Evolutionary conservation across 2,329 filamentous ascomycete species (phyloP), one percentile per base, ranked within the genome.

Genomic region (Talaromyces amestolkiae): DNA sequence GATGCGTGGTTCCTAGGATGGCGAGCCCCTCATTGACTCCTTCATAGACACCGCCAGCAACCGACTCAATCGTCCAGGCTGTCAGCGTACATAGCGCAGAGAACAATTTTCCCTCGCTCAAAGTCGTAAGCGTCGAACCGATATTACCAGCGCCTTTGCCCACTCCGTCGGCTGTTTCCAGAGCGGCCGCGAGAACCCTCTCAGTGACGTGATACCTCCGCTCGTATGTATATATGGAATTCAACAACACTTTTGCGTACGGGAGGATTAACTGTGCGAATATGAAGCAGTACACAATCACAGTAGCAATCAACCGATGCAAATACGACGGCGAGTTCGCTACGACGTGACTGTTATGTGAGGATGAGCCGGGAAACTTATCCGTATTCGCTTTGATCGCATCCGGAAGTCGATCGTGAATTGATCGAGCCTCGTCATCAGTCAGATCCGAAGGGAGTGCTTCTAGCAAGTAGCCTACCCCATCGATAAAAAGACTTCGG

Each of bases 21-120:
- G 77, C 73, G 74, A 87, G 78, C 0, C 85, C 85, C 67, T 87
- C 83, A 1, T 81, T 82, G 41, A 82, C 79, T 6, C 90, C 88
- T 69, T 91, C 87, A 70, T 87, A 86, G 49, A 92, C 79, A 0
- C 90, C 90, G 15, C 87, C 88, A 1, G 86, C 83, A 60, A 92
- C 78, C 22, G 87, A 85, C 68, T 88, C 83, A 1, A 90, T 75
- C 71, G 87, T 84, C 86, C 89, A 92, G 3, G 83, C 74, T 2
- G 84, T 82, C 10, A 85, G 72, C 37, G 86, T 84, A 19, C 84
- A 81, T 24, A 91, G 73, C 3, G 81, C 79, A 67, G 86, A 82
- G 0, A 88, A 87, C n/a, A 90, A 77, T 66, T 82, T 85, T 0
- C 89, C 89, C 66, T 90, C 86, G 24, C 88, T 85, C 77, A 90